Base-by-base conservation (phyloP, 2,329 filamentous ascomycete species). In the Aspergillus amoenus region DNA sequence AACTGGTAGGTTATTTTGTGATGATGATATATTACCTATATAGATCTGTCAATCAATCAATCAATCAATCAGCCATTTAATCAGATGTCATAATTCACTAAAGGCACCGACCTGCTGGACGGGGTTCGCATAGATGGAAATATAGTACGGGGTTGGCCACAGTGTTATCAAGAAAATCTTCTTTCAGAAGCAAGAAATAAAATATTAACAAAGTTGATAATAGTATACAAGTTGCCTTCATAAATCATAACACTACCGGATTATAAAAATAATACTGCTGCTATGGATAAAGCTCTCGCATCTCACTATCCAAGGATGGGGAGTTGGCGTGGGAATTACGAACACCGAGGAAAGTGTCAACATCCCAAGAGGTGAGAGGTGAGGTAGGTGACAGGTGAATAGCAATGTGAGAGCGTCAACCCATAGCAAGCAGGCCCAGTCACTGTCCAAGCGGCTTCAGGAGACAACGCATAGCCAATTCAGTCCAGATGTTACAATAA, bases 231-330 rank as follows among this genome's bases (percentile, higher is more conserved):
- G 52, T 56, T 56, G 39, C 43, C 52, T 61, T 64, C 62, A 63
- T 64, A 57, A 64, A 58, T 64, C 62, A 63, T 37, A 61, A 63
- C 50, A 55, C 62, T 64, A 61, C 56, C 61, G 55, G 57, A 61
- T 64, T 64, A 64, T 44, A 52, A 59, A 56, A 64, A 63, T 37
- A 59, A 63, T 63, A 58, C 37, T 56, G 58, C 42, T 59, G 58
- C 42, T 57, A 59, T 55, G 51, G 54, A 61, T 57, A 63, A 46
- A 22, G 42, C 18, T 18, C 45, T 37, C 46, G 44, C 43, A 52
- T 47, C 42, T 32, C 47, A 43, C 43, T 56, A 56, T 42, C 54
- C 48, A 56, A 52, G 42, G 51, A 22, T 22, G 32, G 4, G 30
- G 21, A 32, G 11, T 32, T n/a, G n/a, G 18, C 4, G 15, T 24